Evolutionary conservation across 2,329 filamentous ascomycete species (phyloP).

Genomic region (Basipetospora chlamydospora): DNA sequence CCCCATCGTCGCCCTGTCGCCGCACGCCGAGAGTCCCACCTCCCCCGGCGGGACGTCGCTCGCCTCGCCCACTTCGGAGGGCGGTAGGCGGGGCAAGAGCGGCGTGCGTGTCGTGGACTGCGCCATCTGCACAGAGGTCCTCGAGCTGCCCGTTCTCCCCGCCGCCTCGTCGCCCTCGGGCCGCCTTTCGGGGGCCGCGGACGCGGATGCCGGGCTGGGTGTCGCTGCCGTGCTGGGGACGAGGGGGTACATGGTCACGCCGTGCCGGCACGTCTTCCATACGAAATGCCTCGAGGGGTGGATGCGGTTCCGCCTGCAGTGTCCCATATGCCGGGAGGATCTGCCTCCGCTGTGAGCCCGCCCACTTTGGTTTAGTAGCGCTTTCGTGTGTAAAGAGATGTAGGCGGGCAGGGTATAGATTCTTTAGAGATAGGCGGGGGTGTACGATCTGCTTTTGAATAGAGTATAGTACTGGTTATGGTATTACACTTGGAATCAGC

Average conservation of each 20-base stretch:
- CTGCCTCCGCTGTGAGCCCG: constrained; percentile 73
- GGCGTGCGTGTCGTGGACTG: constrained; percentile 57
- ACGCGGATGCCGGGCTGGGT: constrained; percentile 31
- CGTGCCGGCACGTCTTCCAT: constrained; percentile 92
- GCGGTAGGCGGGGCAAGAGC: too few species aligned
- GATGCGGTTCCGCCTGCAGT: constrained; percentile 88
- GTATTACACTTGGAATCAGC: too few species aligned
- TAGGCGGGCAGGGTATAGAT: too few species aligned
- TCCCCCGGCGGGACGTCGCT: not conserved
- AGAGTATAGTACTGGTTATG: too few species aligned
- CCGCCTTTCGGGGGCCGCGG: not conserved
- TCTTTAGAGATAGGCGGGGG: too few species aligned
- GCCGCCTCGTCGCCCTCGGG: constrained; percentile 20
- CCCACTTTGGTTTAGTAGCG: too few species aligned
- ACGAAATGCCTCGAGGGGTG: constrained; percentile 83
- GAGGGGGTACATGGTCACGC: constrained; percentile 90
- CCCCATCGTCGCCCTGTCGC: constrained; percentile 41
- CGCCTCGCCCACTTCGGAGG: not conserved
- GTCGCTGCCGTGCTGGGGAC: constrained; percentile 60
- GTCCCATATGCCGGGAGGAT: constrained; percentile 85
- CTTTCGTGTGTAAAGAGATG: too few species aligned
- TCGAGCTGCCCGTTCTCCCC: constrained; percentile 73
- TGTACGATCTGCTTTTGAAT: too few species aligned
- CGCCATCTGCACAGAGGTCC: constrained; percentile 82
- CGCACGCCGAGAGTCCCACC: not conserved